Conservation (phyloP, 2,329 filamentous ascomycete genomes). For the Coniella lustricola region DNA sequence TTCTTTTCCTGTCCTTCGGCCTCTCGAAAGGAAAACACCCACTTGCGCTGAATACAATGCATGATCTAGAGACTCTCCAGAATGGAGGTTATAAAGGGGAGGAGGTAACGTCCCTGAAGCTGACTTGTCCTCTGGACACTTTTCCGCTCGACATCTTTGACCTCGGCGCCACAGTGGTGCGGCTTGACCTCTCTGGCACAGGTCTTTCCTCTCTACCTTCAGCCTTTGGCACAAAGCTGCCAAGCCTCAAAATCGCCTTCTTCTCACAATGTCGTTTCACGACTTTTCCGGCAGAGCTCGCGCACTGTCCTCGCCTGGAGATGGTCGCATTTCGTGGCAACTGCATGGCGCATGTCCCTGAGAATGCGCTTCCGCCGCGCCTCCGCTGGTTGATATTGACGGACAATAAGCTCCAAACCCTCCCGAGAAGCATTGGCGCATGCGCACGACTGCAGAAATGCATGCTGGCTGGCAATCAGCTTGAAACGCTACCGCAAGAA, state of each 20-base stretch:
- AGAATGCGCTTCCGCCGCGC: constrained; percentile 33
- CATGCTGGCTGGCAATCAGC: constrained; percentile 41
- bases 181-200: constrained; percentile 42
- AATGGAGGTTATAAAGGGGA: constrained; percentile 25
- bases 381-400: constrained; percentile 43
- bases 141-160: constrained; percentile 36
- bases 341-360: constrained; percentile 34
- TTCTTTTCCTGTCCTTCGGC: background rate
- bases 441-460: constrained; percentile 39
- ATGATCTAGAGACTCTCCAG: constrained; percentile 25
- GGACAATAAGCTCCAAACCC: constrained; percentile 32
- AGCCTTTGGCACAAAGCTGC: constrained; percentile 30
- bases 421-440: constrained; percentile 35
- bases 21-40: background rate
- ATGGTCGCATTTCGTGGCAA: constrained; percentile 44
- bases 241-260: constrained; percentile 38
- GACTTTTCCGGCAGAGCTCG: constrained; percentile 34
- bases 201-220: constrained; percentile 33
- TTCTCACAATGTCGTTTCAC: constrained; percentile 39
- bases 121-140: constrained; percentile 25
- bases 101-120: constrained; percentile 28
- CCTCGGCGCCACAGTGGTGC: constrained; percentile 34
- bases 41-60: constrained; percentile 20
- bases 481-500: constrained; percentile 31
- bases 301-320: constrained; percentile 37